Percentiles rank a stretch among this genome's conserved stretches.
phyloP scores from a whole-genome alignment of 2,329 filamentous ascomycete genomes.

The Colletotrichum musae region DNA sequence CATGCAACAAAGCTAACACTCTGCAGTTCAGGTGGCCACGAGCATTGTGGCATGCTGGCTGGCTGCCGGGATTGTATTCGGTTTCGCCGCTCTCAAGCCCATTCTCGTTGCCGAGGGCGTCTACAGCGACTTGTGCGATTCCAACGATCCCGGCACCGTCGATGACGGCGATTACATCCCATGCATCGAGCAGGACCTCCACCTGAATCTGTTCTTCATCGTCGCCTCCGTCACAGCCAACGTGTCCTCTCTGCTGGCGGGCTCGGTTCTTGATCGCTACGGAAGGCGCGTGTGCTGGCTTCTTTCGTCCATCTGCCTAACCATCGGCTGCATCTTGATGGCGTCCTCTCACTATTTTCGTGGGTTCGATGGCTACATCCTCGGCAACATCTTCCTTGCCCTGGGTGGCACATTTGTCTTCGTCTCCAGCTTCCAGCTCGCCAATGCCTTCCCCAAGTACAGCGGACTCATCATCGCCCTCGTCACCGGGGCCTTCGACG shows the following conservation, averaged over 20 bases:
- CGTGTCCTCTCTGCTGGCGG: slow-evolving; percentile 86
- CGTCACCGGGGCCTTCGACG: slow-evolving; percentile 86
- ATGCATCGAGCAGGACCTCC: slow-evolving; percentile 64
- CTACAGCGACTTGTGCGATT: slow-evolving; percentile 74
- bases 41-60: slow-evolving; percentile 83
- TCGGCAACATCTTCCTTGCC: slow-evolving; percentile 82
- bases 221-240: slow-evolving; percentile 90
- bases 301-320: slow-evolving; percentile 77
- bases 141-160: slow-evolving; percentile 39
- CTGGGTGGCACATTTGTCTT: slow-evolving; percentile 88
- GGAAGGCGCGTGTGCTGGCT: slow-evolving; percentile 85
- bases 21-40: slow-evolving; percentile 75
- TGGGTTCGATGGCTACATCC: slow-evolving; percentile 80
- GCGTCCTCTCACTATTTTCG: slow-evolving; percentile 74
- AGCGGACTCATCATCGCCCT: slow-evolving; percentile 84
- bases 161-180: slow-evolving; percentile 48
- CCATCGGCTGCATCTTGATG: slow-evolving; percentile 78
- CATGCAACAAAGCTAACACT: slow-evolving; percentile 2
- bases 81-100: slow-evolving; percentile 89
- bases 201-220: slow-evolving; percentile 92
- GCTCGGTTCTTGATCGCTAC: slow-evolving; percentile 85
- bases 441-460: slow-evolving; percentile 83
- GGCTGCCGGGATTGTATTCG: slow-evolving; percentile 83
- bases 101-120: slow-evolving; percentile 81
- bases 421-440: slow-evolving; percentile 86